phyloP scores from a whole-genome alignment of 1,284 basidiomycete genomes.

The Meira miltonrushii region DNA sequence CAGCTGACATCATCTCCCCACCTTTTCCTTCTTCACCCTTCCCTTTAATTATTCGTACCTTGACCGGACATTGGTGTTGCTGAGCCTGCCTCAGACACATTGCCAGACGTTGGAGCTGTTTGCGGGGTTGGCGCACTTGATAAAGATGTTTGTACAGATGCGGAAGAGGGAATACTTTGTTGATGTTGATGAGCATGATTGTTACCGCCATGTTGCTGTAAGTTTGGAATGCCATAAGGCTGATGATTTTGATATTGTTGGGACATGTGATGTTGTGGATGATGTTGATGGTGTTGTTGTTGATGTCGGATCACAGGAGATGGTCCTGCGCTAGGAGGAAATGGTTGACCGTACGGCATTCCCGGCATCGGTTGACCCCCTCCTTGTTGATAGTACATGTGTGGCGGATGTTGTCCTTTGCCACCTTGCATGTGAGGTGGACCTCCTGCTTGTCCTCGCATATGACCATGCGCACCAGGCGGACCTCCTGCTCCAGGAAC shows the following conservation, averaged over 20 bases:
- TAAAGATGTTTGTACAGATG: too few relatives aligned
- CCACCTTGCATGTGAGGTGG: background rate
- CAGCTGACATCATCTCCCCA: too few relatives aligned
- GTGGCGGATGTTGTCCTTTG: constrained; percentile 6
- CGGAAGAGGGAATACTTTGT: constrained; percentile 1
- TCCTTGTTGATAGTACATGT: constrained; percentile 12
- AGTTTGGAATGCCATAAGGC: background rate
- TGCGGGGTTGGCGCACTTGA: too few relatives aligned
- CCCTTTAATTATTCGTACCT: too few relatives aligned
- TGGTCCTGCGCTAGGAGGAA: constrained; percentile 6
- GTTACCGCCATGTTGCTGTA: background rate
- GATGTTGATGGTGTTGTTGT: constrained; percentile 4
- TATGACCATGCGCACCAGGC: constrained; percentile 4
- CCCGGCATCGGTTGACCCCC: background rate
- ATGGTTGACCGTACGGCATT: background rate
- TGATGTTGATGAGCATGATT: constrained; percentile 5
- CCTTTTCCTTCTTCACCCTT: too few relatives aligned
- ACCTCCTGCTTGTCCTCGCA: background rate
- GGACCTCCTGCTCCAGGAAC: background rate
- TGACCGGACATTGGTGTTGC: too few relatives aligned
- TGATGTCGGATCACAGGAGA: constrained; percentile 9
- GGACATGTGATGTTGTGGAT: constrained; percentile 9
- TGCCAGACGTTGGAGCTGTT: too few relatives aligned
- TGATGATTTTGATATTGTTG: constrained; percentile 6
- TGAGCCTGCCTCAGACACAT: background rate